Evolutionary conservation across 495 filamentous ascomycete species (phyloP), one percentile per base, ranked within the genome.

Genomic region (Parmelia sp.): DNA sequence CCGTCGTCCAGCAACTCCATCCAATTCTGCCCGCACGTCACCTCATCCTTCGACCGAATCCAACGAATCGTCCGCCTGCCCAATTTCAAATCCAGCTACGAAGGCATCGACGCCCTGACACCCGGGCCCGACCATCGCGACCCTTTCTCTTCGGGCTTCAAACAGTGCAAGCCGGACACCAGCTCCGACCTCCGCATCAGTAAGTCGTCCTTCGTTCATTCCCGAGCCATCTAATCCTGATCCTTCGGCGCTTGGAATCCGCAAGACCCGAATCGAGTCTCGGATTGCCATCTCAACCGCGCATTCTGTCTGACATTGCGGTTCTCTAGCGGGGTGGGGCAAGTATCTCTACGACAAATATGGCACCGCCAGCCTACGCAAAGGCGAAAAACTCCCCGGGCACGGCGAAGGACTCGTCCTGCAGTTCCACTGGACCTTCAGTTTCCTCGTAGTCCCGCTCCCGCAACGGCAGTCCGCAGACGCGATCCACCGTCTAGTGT

Each of bases 41-140:
- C 42, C 21, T 36, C 45, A 23, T 61, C 58, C 4, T 61, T 49
- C 19, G 42, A 61, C 17, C 19, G 29, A n/a, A 33, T 36, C n/a
- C 29, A 61, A 45, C 42, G 27, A 42, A 49, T 61, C 31, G 7
- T 61, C 23, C 15, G 11, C 19, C 17, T 61, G 14, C 42, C 42
- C 6, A 31, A 49, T 25, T 49, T 61, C 42, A 49, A 23, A 37
- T 1, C 55, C 2, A 55, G 60, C 45, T 19, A 11, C 40, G 27
- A 51, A 8, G 44, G 33, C 6, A 25, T 62, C 10, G 45, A 62
- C 60, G 47, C 44, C 4, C 35, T 61, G 3, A 39, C 35, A 62
- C 17, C 33, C 31, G 25, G 49, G 11, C 4, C 14, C 19, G 49
- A 53, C 15, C 49, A 53, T 27, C 27, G 49, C 25, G 7, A 33